phyloP scores from a whole-genome alignment of 169 alveolate species.

The Plasmodium knowlesi region DNA sequence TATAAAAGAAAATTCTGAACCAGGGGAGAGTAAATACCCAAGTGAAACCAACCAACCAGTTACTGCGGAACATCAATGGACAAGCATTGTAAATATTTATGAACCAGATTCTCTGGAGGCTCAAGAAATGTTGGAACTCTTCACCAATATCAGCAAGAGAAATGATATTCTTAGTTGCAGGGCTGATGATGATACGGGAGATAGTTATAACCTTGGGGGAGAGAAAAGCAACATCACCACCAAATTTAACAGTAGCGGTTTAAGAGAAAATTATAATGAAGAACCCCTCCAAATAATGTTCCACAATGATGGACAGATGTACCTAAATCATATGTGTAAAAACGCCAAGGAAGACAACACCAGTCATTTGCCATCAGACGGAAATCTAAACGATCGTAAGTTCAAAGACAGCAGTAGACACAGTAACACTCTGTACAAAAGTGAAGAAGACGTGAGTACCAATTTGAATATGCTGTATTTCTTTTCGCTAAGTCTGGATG shows the following conservation, averaged over 20 bases:
- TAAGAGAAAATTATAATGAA: background rate
- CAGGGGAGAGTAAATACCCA: background rate
- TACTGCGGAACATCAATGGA: constrained; percentile 15
- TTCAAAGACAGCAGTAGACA: background rate
- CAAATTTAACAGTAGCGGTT: no score
- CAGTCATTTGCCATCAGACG: background rate
- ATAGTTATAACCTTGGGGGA: background rate
- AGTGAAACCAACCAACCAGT: background rate
- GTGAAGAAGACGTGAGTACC: constrained; percentile 24
- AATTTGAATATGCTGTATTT: constrained; percentile 61
- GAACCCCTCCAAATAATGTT: constrained; percentile 21
- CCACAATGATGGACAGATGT: constrained; percentile 49
- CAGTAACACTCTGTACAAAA: background rate
- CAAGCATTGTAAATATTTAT: constrained; percentile 56
- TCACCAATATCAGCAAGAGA: constrained; percentile 15
- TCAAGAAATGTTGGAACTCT: constrained; percentile 34
- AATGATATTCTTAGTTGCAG: background rate
- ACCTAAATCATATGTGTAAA: constrained; percentile 42
- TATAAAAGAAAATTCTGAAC: background rate
- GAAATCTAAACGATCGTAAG: background rate
- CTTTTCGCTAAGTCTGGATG: constrained; percentile 65
- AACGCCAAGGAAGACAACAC: constrained; percentile 14
- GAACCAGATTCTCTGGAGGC: constrained; percentile 73
- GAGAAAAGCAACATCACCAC: no score
- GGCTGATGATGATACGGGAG: background rate